phyloP scores from a whole-genome alignment of 768 basidiomycete species.

The Russula olivacea region DNA sequence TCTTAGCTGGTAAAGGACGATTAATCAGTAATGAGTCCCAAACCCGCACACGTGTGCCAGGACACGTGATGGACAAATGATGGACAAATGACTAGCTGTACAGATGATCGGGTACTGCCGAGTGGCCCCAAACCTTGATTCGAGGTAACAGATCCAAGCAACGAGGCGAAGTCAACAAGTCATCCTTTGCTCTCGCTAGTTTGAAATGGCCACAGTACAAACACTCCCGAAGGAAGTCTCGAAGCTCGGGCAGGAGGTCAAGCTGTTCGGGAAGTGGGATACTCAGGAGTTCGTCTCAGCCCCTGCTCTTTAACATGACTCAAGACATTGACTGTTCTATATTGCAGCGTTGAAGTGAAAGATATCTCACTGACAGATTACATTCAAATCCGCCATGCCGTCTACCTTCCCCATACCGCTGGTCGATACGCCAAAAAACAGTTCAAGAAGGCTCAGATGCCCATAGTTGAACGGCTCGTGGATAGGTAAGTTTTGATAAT shows the following conservation, averaged over 20 bases:
- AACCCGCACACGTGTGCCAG: too few species aligned
- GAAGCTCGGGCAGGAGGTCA: slow-evolving; percentile 77
- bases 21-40: too few species aligned
- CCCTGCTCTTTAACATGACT: neutral
- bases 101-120: slow-evolving; percentile 11
- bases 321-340: neutral
- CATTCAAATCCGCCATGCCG: slow-evolving; percentile 97
- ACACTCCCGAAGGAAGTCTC: slow-evolving; percentile 81
- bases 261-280: slow-evolving; percentile 99
- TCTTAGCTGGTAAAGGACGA: neutral
- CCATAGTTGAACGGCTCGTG: slow-evolving; percentile 98
- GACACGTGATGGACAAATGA: slow-evolving; percentile 3
- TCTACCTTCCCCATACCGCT: slow-evolving; percentile 97
- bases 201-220: slow-evolving; percentile 56
- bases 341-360: slow-evolving; percentile 87
- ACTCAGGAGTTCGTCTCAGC: slow-evolving; percentile 77
- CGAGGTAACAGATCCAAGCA: neutral
- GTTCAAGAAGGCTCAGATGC: slow-evolving; percentile 99
- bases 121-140: slow-evolving; percentile 19
- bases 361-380: slow-evolving; percentile 99
- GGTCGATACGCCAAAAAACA: slow-evolving; percentile 99
- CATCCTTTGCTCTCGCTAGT: neutral
- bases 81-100: slow-evolving; percentile 1
- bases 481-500: slow-evolving; percentile 61
- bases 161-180: neutral